These are phyloP conservation scores for Cercospora sp. DNA, from an alignment of 2,329 filamentous ascomycete species.

Conservation along the genomic window DNA sequence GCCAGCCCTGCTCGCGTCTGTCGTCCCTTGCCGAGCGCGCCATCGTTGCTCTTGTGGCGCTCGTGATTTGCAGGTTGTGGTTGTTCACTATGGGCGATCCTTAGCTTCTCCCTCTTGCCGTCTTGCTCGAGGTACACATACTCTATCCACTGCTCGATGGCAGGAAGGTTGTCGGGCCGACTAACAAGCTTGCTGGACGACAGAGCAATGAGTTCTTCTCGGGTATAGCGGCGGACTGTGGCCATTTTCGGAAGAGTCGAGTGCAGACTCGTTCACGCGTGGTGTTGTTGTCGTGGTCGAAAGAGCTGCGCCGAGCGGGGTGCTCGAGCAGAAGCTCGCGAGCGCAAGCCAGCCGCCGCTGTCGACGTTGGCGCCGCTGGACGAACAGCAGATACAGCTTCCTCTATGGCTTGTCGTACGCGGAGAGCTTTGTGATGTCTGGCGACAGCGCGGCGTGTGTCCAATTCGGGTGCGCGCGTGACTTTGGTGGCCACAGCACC, in stretches of 20 bases:
- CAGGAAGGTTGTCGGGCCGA: conserved; percentile 76
- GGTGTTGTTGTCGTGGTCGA: neutral
- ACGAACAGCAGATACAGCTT: neutral
- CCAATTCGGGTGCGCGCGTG: neutral
- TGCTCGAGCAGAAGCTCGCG: neutral
- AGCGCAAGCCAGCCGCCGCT: neutral
- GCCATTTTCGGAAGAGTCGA: conserved; percentile 29
- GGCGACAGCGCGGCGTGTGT: neutral
- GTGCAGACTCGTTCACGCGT: conserved; percentile 4
- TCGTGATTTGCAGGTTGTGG: conserved; percentile 19
- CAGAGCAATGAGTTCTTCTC: conserved; percentile 73
- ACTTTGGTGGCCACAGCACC: neutral
- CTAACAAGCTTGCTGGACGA: conserved; percentile 78
- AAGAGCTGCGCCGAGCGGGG: conserved; percentile 1
- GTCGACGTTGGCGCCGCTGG: neutral
- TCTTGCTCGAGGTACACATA: conserved; percentile 49
- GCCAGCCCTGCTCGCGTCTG: conserved; percentile 20
- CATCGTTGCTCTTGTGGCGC: conserved; percentile 25
- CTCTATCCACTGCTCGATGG: conserved; percentile 96
- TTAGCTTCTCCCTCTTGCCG: conserved; percentile 41
- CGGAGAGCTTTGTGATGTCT: neutral
- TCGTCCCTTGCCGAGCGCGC: conserved; percentile 25
- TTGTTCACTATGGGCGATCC: conserved; percentile 41
- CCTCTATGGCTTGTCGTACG: neutral
- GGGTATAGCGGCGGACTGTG: conserved; percentile 63